Percentiles rank a stretch among this genome's conserved stretches.
These are phyloP conservation scores for Hemileccinum rubropunctum DNA, from an alignment of 768 basidiomycete species.

Conservation along the genomic window DNA sequence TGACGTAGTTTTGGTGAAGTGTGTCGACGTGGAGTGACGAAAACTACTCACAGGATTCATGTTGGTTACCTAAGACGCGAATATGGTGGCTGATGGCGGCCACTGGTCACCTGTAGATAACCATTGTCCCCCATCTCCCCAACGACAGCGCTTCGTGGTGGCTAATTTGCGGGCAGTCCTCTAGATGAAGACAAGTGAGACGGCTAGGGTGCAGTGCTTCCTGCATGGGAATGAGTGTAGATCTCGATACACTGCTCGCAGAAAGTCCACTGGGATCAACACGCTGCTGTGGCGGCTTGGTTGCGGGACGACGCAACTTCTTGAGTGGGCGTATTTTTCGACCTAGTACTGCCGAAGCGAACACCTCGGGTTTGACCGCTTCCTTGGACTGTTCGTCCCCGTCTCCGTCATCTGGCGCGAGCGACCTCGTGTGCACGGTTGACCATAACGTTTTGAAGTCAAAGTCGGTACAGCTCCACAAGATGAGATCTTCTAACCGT, in stretches of 20 bases:
- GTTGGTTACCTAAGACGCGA: conserved; percentile 5
- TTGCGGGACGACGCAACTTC: conserved; percentile 19
- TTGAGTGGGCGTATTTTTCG: conserved; percentile 38
- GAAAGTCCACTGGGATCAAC: conserved; percentile 9
- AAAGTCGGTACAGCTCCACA: conserved; percentile 51
- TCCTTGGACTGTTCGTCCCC: conserved; percentile 14
- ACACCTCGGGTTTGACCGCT: conserved; percentile 15
- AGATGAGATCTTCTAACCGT: conserved; percentile 46
- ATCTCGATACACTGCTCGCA: conserved; percentile 24
- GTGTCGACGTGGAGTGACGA: conserved; percentile 8
- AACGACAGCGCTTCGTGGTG: conserved; percentile 38
- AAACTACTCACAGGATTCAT: conserved; percentile 23
- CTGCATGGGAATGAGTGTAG: conserved; percentile 36
- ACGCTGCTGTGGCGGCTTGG: conserved; percentile 9
- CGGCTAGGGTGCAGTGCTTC: conserved; percentile 32
- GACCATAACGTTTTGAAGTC: conserved; percentile 35
- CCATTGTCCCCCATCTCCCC: conserved; percentile 35
- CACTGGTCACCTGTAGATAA: conserved; percentile 18
- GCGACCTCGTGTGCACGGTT: conserved; percentile 36
- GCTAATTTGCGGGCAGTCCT: conserved; percentile 38
- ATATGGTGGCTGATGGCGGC: neutral
- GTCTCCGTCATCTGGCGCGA: conserved; percentile 7
- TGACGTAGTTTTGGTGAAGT: conserved; percentile 16
- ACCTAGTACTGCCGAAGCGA: conserved; percentile 26
- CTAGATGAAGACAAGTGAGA: conserved; percentile 44